Percentiles rank a stretch among this genome's conserved stretches.
These are phyloP conservation scores for Hyphopichia fennica DNA, from an alignment of 1,139 yeast genomes.

Conservation along the genomic window DNA sequence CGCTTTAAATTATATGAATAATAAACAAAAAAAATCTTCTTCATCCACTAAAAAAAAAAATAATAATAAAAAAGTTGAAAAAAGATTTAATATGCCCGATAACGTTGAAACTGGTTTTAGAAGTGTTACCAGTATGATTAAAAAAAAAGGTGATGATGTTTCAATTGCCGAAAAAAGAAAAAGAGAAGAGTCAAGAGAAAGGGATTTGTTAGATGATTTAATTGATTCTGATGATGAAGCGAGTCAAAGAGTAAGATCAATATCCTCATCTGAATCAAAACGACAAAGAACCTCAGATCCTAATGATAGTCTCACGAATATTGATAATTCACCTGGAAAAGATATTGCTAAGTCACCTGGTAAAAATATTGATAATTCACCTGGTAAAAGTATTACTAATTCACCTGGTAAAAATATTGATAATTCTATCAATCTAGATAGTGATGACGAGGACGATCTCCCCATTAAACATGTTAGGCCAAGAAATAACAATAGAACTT, in stretches of 20 bases:
- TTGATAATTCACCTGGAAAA: background rate
- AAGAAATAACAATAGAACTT: background rate
- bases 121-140: conserved; percentile 53
- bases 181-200: conserved; percentile 2
- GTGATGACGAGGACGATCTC: background rate
- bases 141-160: conserved; percentile 19
- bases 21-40: conserved; percentile 6
- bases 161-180: conserved; percentile 3
- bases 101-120: conserved; percentile 71
- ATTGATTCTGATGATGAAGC: conserved; percentile 4
- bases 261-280: background rate
- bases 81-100: conserved; percentile 75
- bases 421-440: conserved; percentile 2
- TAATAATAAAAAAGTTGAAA: conserved; percentile 19
- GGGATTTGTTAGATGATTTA: conserved; percentile 2
- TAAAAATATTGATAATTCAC: background rate
- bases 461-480: background rate
- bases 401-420: background rate
- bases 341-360: background rate
- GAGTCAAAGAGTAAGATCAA: conserved; percentile 4
- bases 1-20: conserved; percentile 52
- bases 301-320: background rate
- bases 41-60: conserved; percentile 4
- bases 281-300: background rate
- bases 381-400: background rate